These are phyloP conservation scores for Scopulariopsis brevicaulis DNA, from an alignment of 2,329 filamentous ascomycete species.

Conservation along the genomic window DNA sequence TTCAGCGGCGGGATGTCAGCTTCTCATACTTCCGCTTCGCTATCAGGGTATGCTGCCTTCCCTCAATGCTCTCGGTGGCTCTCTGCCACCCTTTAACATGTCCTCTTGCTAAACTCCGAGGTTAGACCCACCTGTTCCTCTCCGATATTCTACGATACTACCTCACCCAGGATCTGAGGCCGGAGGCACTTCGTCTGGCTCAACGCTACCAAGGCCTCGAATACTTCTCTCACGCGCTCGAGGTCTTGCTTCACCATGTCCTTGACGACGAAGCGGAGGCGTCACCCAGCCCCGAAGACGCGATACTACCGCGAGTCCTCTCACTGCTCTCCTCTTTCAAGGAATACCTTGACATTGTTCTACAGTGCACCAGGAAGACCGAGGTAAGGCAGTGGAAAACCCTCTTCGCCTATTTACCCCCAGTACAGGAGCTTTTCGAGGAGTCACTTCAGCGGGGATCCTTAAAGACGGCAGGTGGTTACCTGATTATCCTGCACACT, in stretches of 20 bases:
- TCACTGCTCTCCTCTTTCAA: slow-evolving; percentile 61
- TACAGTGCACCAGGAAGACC: slow-evolving; percentile 95
- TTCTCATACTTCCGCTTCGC: slow-evolving; percentile 86
- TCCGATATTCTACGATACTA: slow-evolving; percentile 78
- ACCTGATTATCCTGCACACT: slow-evolving; percentile 88
- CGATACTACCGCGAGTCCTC: slow-evolving; percentile 52
- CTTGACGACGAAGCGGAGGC: slow-evolving; percentile 88
- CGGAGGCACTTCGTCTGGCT: slow-evolving; percentile 70
- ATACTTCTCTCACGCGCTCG: slow-evolving; percentile 88
- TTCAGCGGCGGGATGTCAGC: slow-evolving; percentile 83
- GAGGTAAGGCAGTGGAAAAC: slow-evolving; percentile 93
- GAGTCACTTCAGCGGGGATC: slow-evolving; percentile 76
- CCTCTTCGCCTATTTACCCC: slow-evolving; percentile 81
- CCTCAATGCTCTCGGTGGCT: neutral
- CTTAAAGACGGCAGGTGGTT: slow-evolving; percentile 90
- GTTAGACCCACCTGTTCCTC: slow-evolving; percentile 80
- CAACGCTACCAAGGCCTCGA: slow-evolving; percentile 77
- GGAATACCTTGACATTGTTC: slow-evolving; percentile 86
- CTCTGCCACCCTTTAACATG: neutral
- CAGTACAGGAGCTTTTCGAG: slow-evolving; percentile 85
- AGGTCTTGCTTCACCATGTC: slow-evolving; percentile 85
- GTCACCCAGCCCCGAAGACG: slow-evolving; percentile 47
- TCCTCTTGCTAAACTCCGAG: slow-evolving; percentile 2
- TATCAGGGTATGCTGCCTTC: slow-evolving; percentile 59
- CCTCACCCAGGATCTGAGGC: slow-evolving; percentile 62